phyloP scores from a whole-genome alignment of 2,329 filamentous ascomycete genomes.

The Colletotrichum tropicale region DNA sequence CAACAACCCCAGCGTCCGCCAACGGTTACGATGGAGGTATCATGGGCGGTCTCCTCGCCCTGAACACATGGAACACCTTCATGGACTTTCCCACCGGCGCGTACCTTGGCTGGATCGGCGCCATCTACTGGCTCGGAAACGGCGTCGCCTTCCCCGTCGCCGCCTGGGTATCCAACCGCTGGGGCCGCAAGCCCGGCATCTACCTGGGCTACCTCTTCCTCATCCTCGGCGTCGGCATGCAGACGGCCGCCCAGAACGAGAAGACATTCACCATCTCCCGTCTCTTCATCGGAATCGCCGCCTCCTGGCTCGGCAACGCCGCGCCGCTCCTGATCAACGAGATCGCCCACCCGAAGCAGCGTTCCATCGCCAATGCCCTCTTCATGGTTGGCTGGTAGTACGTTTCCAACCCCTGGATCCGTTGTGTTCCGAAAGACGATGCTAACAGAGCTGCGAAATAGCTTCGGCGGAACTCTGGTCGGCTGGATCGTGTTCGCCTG shows the following conservation, averaged over 20 bases:
- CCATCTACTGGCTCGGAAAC: slow-evolving; percentile 42
- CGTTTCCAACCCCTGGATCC: slow-evolving; percentile 16
- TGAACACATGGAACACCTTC: slow-evolving; percentile 43
- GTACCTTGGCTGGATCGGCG: slow-evolving; percentile 40
- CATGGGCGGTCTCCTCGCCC: slow-evolving; percentile 49
- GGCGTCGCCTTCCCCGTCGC: slow-evolving; percentile 34
- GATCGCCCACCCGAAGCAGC: slow-evolving; percentile 34
- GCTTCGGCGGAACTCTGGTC: slow-evolving; percentile 39
- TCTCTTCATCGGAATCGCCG: slow-evolving; percentile 36
- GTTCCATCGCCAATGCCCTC: slow-evolving; percentile 9
- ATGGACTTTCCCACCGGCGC: slow-evolving; percentile 40
- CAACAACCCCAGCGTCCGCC: slow-evolving; percentile 31
- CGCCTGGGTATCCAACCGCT: slow-evolving; percentile 34
- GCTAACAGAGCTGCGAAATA: accelerated
- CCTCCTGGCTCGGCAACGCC: slow-evolving; percentile 28
- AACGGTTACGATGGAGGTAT: slow-evolving; percentile 41
- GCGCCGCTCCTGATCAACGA: slow-evolving; percentile 39
- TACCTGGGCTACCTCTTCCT: slow-evolving; percentile 7
- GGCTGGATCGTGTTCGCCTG: slow-evolving; percentile 29
- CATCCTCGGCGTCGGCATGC: slow-evolving; percentile 25
- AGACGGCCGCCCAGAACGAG: slow-evolving; percentile 25
- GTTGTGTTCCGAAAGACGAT: background rate
- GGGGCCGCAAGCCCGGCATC: slow-evolving; percentile 15
- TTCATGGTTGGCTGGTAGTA: slow-evolving; percentile 1
- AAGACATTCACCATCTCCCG: slow-evolving; percentile 36